Evolutionary conservation across 2,329 filamentous ascomycete species (phyloP).

Genomic region (Cordyceps fumosorosea): DNA sequence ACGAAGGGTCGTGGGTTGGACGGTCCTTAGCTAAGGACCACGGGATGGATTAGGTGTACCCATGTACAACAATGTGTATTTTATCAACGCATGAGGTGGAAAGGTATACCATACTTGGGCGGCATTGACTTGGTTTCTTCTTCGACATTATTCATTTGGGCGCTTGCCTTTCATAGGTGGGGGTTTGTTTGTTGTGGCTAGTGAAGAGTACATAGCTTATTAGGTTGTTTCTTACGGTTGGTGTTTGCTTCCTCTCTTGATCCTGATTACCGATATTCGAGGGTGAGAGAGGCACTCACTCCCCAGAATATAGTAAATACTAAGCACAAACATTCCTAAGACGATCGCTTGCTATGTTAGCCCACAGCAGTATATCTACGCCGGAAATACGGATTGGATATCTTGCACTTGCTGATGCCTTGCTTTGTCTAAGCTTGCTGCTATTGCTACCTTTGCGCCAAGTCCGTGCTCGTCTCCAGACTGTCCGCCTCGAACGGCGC

Average conservation of each 20-base stretch:
- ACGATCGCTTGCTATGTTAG: too few relatives aligned
- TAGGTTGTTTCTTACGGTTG: not conserved
- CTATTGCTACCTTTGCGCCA: not conserved
- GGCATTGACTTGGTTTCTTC: not conserved
- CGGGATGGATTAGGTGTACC: slow-evolving; percentile 3
- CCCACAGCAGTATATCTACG: too few relatives aligned
- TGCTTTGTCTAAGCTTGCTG: too few relatives aligned
- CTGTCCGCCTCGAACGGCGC: not conserved
- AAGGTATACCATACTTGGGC: slow-evolving; percentile 1
- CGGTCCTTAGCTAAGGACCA: not conserved
- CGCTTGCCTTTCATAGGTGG: not conserved
- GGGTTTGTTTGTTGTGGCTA: not conserved
- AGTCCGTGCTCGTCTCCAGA: not conserved
- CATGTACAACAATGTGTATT: slow-evolving; percentile 11
- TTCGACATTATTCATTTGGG: not conserved
- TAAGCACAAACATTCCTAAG: too few relatives aligned
- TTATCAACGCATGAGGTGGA: slow-evolving; percentile 7
- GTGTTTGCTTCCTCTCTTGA: not conserved
- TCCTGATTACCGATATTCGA: not conserved
- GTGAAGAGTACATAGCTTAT: not conserved
- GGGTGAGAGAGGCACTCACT: not conserved
- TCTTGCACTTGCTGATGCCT: too few relatives aligned
- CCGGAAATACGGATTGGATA: too few relatives aligned
- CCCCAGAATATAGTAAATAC: too few relatives aligned
- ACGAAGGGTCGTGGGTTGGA: not conserved